phyloP scores from a whole-genome alignment of 768 basidiomycete species.

The Roridomyces roridus region DNA sequence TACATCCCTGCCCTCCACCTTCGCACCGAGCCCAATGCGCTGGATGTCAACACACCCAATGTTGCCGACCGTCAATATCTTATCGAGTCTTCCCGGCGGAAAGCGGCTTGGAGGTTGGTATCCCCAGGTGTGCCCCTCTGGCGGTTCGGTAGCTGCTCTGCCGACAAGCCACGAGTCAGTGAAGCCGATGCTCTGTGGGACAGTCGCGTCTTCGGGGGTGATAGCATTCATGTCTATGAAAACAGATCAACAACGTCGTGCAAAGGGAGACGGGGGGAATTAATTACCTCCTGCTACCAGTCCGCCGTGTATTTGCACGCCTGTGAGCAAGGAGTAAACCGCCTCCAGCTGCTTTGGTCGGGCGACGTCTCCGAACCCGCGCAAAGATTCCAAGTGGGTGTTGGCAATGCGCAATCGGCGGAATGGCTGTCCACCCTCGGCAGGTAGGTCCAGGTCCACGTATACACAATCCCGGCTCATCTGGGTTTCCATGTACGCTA shows the following conservation, averaged over 20 bases:
- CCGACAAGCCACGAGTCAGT: conserved; percentile 48
- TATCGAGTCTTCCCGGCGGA: conserved; percentile 50
- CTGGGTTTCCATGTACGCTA: conserved; percentile 42
- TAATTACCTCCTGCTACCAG: conserved; percentile 45
- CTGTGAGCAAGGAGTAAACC: conserved; percentile 40
- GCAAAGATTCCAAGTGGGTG: conserved; percentile 57
- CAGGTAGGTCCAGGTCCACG: conserved; percentile 49
- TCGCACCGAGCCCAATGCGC: conserved; percentile 46
- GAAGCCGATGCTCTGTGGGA: conserved; percentile 46
- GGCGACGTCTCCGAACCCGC: conserved; percentile 39
- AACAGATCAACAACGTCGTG: too few relatives aligned
- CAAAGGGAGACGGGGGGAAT: too few relatives aligned
- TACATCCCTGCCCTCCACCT: conserved; percentile 32
- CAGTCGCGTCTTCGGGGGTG: conserved; percentile 35
- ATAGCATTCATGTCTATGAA: conserved; percentile 56
- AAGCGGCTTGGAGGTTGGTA: conserved; percentile 44
- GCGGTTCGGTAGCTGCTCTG: conserved; percentile 15
- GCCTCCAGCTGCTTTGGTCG: conserved; percentile 45
- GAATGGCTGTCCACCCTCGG: conserved; percentile 22
- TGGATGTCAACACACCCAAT: conserved; percentile 39
- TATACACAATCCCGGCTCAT: conserved; percentile 54
- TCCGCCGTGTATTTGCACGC: conserved; percentile 41
- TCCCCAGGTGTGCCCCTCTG: conserved; percentile 53
- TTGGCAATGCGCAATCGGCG: conserved; percentile 52
- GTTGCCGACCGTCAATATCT: conserved; percentile 46